A percentile compares a stretch with the other conserved stretches of the same genome.
phyloP scores from a whole-genome alignment of 2,329 filamentous ascomycete species.

The Penicillium sclerotiorum region DNA sequence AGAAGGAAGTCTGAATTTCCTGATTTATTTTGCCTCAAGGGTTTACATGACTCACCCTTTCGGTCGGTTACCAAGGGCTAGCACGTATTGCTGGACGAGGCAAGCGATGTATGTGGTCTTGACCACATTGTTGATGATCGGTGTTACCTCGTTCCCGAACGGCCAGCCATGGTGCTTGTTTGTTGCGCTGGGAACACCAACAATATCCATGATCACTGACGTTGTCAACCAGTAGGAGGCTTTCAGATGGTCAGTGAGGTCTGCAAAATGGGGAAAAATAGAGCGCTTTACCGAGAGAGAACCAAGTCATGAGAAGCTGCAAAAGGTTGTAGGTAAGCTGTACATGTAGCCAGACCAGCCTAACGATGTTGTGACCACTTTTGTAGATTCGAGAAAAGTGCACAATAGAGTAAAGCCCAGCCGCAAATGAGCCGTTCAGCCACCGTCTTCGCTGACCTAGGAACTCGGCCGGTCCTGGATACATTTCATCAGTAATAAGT shows the following conservation, averaged over 20 bases:
- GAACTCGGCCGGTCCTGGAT: constrained; percentile 3
- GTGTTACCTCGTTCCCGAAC: constrained; percentile 75
- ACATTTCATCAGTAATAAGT: background rate
- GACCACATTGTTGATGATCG: constrained; percentile 6
- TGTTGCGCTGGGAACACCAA: constrained; percentile 66
- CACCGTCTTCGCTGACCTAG: constrained; percentile 2
- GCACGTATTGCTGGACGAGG: constrained; percentile 1
- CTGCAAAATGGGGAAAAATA: constrained; percentile 11
- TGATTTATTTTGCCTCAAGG: background rate
- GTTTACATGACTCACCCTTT: constrained; percentile 1
- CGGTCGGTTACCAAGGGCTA: constrained; percentile 5
- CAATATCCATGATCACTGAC: constrained; percentile 93
- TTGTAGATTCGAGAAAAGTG: constrained; percentile 9
- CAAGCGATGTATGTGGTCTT: background rate
- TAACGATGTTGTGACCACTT: constrained; percentile 1
- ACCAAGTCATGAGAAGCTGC: constrained; percentile 8
- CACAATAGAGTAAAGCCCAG: constrained; percentile 1
- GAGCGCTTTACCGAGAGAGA: constrained; percentile 1
- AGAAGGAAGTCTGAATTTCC: background rate
- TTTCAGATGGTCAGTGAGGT: constrained; percentile 45
- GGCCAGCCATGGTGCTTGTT: constrained; percentile 71
- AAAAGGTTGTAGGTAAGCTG: constrained; percentile 6
- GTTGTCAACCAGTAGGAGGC: constrained; percentile 96
- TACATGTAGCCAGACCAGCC: background rate
- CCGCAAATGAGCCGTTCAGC: constrained; percentile 8